phyloP scores from a whole-genome alignment of 257 asterid species.

The Solanum sparsipilum region DNA sequence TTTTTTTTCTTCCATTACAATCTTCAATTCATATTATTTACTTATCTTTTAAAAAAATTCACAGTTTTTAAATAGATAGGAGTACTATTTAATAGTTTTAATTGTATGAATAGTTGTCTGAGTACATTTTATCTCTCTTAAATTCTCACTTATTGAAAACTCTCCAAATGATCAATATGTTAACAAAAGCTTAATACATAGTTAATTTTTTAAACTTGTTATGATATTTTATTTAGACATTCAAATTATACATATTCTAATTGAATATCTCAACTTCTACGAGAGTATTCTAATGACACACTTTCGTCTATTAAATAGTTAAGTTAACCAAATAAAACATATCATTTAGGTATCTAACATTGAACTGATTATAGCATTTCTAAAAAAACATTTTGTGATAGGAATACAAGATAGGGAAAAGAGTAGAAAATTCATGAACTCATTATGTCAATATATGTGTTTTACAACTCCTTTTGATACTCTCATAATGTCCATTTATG shows the following conservation, averaged over 20 bases:
- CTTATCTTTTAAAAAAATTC: not conserved
- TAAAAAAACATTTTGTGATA: not conserved
- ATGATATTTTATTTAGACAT: not conserved
- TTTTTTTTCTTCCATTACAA: not conserved
- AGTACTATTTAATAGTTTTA: not conserved
- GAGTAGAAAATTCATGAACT: not conserved
- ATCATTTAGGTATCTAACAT: not conserved
- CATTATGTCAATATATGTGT: not conserved
- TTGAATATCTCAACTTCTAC: not conserved
- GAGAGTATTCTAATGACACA: not conserved
- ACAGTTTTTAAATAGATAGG: not conserved
- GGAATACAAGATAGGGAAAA: not conserved
- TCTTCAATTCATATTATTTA: no score
- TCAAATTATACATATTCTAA: not conserved
- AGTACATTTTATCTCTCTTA: not conserved
- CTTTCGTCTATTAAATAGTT: not conserved
- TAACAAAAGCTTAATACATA: not conserved
- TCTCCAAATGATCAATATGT: not conserved
- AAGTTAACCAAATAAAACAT: not conserved
- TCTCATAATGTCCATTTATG: not conserved
- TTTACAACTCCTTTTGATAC: not conserved
- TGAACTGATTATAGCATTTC: not conserved
- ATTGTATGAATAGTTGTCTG: not conserved
- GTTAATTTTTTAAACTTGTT: not conserved
- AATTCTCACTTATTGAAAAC: not conserved